Evolutionary conservation across 2,329 filamentous ascomycete genomes (phyloP).

Genomic region (Talaromyces piceae): DNA sequence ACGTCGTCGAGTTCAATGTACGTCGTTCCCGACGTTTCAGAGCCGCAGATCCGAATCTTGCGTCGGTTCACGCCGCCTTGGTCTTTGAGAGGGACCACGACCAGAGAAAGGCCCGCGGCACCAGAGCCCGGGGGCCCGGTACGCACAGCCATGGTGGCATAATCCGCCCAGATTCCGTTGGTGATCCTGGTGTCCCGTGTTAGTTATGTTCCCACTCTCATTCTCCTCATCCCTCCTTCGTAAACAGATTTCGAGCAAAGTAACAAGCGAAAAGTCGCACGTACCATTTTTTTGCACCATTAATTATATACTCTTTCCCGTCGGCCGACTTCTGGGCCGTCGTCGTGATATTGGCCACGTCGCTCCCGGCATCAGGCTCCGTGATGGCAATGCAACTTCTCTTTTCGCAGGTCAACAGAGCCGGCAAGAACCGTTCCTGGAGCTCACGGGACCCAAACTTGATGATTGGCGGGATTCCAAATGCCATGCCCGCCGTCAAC

Average conservation of each 20-base stretch:
- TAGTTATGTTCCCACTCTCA: neutral
- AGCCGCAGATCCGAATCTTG: constrained; percentile 59
- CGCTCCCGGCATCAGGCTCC: constrained; percentile 65
- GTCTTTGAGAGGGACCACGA: constrained; percentile 63
- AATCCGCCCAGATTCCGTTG: constrained; percentile 64
- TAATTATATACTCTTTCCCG: constrained; percentile 62
- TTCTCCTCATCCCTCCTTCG: neutral
- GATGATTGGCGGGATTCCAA: constrained; percentile 63
- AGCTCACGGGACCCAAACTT: constrained; percentile 58
- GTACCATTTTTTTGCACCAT: constrained; percentile 70
- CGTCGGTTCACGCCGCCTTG: constrained; percentile 62
- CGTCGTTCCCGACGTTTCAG: constrained; percentile 57
- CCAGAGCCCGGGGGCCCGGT: constrained; percentile 55
- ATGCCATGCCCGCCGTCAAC: constrained; percentile 65
- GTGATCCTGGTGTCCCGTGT: constrained; percentile 47
- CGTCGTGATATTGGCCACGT: constrained; percentile 66
- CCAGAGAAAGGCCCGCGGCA: constrained; percentile 54
- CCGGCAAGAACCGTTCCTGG: constrained; percentile 60
- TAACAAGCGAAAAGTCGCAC: too few relatives aligned
- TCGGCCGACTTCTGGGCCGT: constrained; percentile 56
- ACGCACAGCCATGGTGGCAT: constrained; percentile 63
- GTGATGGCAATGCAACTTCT: constrained; percentile 71
- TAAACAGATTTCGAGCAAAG: neutral
- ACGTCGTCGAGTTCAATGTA: constrained; percentile 73
- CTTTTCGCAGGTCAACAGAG: constrained; percentile 59